A percentile compares a stretch with the other conserved stretches of the same genome.
These are phyloP conservation scores for Metarhizium album DNA, from an alignment of 2,329 filamentous ascomycete species.

Conservation along the genomic window DNA sequence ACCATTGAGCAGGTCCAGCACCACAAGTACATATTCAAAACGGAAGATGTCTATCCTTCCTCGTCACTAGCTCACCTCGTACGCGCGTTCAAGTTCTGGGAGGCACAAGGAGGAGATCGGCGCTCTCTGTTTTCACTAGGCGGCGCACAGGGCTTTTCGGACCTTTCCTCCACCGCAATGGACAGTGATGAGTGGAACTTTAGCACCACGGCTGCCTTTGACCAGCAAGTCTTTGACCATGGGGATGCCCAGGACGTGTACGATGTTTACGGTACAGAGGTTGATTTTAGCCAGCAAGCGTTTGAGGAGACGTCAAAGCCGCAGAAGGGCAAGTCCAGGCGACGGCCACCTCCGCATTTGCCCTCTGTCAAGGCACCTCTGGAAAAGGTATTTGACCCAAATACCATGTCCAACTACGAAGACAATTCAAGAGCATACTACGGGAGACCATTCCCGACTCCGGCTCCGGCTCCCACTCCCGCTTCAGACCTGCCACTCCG, in stretches of 20 bases:
- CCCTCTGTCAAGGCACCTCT: constrained; percentile 47
- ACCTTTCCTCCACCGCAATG: constrained; percentile 32
- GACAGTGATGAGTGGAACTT: constrained; percentile 57
- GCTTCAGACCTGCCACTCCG: constrained; percentile 48
- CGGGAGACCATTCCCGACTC: constrained; percentile 31
- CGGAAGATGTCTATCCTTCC: constrained; percentile 51
- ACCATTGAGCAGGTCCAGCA: constrained; percentile 58
- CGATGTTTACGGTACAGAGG: constrained; percentile 48
- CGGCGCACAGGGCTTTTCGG: constrained; percentile 44
- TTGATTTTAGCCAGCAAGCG: constrained; percentile 38
- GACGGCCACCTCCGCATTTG: constrained; percentile 47
- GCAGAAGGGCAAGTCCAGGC: constrained; percentile 40
- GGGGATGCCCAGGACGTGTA: constrained; percentile 47
- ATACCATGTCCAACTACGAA: constrained; percentile 53
- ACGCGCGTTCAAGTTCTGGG: constrained; percentile 64
- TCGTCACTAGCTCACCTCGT: constrained; percentile 54
- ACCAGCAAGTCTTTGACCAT: constrained; percentile 42
- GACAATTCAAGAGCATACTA: constrained; percentile 54
- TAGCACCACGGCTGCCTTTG: constrained; percentile 54
- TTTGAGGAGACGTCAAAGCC: constrained; percentile 41
- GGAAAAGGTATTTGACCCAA: constrained; percentile 56
- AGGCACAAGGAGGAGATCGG: constrained; percentile 60
- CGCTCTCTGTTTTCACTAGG: constrained; percentile 51
- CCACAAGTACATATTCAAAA: constrained; percentile 58
- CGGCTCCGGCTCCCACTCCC: constrained; percentile 16